Conservation (phyloP, 768 basidiomycete species). For the Fistulinella prunicolor region DNA sequence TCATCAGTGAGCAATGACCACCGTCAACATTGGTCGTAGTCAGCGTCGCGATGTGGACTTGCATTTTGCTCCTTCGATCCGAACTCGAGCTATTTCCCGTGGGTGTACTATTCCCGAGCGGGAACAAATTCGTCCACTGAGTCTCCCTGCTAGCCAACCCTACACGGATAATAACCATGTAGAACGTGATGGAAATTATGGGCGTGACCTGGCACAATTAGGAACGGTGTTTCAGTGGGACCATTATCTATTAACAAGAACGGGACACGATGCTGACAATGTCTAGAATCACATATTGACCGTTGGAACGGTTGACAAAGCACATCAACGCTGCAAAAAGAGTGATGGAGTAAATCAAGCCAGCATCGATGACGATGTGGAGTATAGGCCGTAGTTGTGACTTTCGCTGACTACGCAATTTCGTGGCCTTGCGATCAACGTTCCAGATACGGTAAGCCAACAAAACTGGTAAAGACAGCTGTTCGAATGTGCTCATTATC, state of each 20-base stretch:
- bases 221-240: not conserved
- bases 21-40: not conserved
- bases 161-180: slow-evolving; percentile 42
- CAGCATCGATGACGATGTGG: slow-evolving; percentile 36
- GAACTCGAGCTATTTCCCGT: no score
- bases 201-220: slow-evolving; percentile 31
- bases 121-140: not conserved
- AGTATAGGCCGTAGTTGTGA: slow-evolving; percentile 20
- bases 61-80: not conserved
- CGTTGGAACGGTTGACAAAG: slow-evolving; percentile 28
- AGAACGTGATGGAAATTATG: slow-evolving; percentile 42
- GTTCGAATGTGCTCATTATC: not conserved
- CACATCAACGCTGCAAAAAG: slow-evolving; percentile 32
- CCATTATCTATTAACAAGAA: no score
- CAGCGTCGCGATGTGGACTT: slow-evolving; percentile 1
- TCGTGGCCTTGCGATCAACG: slow-evolving; percentile 21
- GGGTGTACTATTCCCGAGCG: no score
- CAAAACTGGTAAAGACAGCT: slow-evolving; percentile 13
- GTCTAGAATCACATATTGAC: slow-evolving; percentile 36
- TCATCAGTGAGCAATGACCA: no score
- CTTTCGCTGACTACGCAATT: slow-evolving; percentile 7
- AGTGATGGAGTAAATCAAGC: slow-evolving; percentile 36
- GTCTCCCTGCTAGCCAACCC: slow-evolving; percentile 14
- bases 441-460: slow-evolving; percentile 32
- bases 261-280: no score